These are phyloP conservation scores for Neostapfia colusana DNA, from an alignment of 176 grass and related monocot species.

Conservation along the genomic window DNA sequence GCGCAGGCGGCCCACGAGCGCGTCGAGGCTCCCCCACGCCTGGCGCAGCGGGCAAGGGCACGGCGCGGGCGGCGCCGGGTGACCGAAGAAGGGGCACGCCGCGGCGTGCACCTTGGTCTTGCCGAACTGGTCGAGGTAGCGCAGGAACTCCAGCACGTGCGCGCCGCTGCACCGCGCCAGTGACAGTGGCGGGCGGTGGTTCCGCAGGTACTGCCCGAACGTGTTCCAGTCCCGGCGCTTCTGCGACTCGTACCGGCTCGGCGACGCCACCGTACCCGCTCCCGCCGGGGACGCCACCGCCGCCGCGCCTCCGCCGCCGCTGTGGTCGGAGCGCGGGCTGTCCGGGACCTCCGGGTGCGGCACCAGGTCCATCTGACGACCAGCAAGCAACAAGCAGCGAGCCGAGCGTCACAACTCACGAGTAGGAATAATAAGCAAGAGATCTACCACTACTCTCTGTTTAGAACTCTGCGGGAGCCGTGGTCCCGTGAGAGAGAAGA, in stretches of 20 bases:
- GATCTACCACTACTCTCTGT: slow-evolving; percentile 47
- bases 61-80: slow-evolving; percentile 73
- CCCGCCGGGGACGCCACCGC: no score
- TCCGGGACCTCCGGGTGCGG: slow-evolving; percentile 49
- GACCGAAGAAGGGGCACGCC: slow-evolving; percentile 87
- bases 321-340: slow-evolving; percentile 67
- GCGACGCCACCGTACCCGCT: slow-evolving; percentile 32
- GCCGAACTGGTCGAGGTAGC: slow-evolving; percentile 97
- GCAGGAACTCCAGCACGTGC: slow-evolving; percentile 89
- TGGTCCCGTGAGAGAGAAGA: slow-evolving; percentile 42
- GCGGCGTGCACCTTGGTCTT: slow-evolving; percentile 88
- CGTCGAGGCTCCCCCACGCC: slow-evolving; percentile 94
- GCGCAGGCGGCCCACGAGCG: slow-evolving; percentile 78
- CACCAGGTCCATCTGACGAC: background rate
- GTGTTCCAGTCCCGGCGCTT: slow-evolving; percentile 69
- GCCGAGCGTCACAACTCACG: background rate
- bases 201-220: slow-evolving; percentile 92
- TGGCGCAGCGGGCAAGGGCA: slow-evolving; percentile 92
- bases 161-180: slow-evolving; percentile 87
- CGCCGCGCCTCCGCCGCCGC: background rate
- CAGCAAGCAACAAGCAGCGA: background rate
- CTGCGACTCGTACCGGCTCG: slow-evolving; percentile 47
- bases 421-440: slow-evolving; percentile 5
- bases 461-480: slow-evolving; percentile 9
- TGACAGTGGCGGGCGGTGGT: slow-evolving; percentile 79